Conservation (phyloP, 2,329 filamentous ascomycete species). For the Trichoderma polysporum region DNA sequence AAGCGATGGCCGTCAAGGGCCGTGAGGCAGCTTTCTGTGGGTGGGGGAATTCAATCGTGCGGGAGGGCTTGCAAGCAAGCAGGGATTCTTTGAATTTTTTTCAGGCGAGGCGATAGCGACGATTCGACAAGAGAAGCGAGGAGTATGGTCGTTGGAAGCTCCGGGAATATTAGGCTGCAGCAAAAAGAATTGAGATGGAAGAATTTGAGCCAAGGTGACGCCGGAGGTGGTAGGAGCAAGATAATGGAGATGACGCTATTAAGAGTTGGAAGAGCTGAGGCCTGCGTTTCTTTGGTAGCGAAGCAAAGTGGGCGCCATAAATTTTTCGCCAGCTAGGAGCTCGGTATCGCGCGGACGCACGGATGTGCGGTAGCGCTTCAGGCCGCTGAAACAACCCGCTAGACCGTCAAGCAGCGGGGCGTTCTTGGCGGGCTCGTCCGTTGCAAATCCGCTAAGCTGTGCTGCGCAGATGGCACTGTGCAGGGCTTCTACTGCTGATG, state of each 20-base stretch:
- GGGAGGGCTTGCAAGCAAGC: slow-evolving; percentile 7
- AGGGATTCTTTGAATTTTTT: neutral
- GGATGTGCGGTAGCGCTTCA: slow-evolving; percentile 14
- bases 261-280: slow-evolving; percentile 16
- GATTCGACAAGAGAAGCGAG: slow-evolving; percentile 1
- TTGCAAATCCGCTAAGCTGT: neutral
- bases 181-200: neutral
- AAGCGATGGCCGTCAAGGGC: slow-evolving; percentile 25
- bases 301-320: slow-evolving; percentile 13
- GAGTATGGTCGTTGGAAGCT: neutral
- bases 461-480: neutral
- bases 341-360: slow-evolving; percentile 18
- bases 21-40: slow-evolving; percentile 12
- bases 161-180: neutral
- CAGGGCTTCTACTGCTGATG: no score
- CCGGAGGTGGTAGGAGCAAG: slow-evolving; percentile 7
- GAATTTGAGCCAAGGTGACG: neutral
- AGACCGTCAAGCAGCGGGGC: slow-evolving; percentile 10
- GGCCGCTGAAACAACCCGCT: slow-evolving; percentile 11
- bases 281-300: slow-evolving; percentile 1
- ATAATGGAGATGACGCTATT: slow-evolving; percentile 19
- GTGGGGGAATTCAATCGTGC: slow-evolving; percentile 12
- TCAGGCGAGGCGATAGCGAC: neutral
- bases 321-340: slow-evolving; percentile 17
- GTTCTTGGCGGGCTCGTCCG: slow-evolving; percentile 11